These are phyloP conservation scores for Mycosarcoma maydis DNA, from an alignment of 1,284 basidiomycete genomes.

Conservation along the genomic window DNA sequence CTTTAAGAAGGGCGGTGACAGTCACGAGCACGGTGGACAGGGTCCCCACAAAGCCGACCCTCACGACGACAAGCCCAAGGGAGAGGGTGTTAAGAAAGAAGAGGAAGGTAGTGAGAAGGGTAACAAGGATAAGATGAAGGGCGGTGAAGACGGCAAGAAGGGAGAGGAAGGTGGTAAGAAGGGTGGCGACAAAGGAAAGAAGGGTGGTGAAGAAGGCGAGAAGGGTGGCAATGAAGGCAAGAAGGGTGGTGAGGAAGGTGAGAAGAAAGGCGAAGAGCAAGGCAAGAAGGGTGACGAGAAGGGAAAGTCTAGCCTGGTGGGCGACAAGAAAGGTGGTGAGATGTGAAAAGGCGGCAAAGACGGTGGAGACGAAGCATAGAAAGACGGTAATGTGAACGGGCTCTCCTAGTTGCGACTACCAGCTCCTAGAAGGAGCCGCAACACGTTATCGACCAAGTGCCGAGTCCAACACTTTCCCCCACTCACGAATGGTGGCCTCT, in stretches of 20 bases:
- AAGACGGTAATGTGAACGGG: conserved; percentile 6
- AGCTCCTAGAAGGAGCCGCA: too few species aligned
- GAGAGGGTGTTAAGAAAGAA: neutral
- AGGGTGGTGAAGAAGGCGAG: neutral
- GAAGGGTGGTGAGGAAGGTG: neutral
- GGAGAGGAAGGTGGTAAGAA: neutral
- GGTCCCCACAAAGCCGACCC: conserved; percentile 4
- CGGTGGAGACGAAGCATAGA: neutral
- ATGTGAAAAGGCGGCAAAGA: neutral
- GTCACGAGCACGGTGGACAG: conserved; percentile 1
- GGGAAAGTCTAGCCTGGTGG: too few species aligned
- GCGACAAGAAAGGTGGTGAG: neutral
- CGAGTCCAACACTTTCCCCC: too few species aligned
- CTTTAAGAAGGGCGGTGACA: conserved; percentile 6
- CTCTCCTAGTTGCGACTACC: too few species aligned
- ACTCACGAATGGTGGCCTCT: too few species aligned
- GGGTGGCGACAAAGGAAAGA: neutral
- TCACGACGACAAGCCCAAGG: neutral
- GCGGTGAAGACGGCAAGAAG: neutral
- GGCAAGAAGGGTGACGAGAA: neutral
- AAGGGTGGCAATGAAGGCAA: neutral
- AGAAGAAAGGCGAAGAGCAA: neutral
- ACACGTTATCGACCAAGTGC: too few species aligned
- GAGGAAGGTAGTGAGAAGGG: neutral
- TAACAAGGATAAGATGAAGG: conserved; percentile 1